A percentile compares a stretch with the other conserved stretches of the same genome.
Evolutionary conservation across 129 eudicot species (phyloP).

Genomic region (Kitagawia praeruptora): DNA sequence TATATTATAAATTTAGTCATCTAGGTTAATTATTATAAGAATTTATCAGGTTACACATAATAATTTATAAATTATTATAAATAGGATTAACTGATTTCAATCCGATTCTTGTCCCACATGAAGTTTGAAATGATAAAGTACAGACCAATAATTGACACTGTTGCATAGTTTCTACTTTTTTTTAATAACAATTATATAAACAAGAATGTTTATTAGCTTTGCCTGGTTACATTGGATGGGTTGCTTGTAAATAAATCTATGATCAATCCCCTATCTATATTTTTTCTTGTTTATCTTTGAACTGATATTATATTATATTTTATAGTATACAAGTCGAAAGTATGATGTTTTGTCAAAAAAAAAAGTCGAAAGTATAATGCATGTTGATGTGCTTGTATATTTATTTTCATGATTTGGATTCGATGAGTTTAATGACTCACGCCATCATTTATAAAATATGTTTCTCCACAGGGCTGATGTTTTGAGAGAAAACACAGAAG

Average conservation of each 20-base stretch:
- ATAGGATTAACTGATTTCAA: too few relatives aligned
- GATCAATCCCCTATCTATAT: not conserved
- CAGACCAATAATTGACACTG: not conserved
- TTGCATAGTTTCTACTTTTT: not conserved
- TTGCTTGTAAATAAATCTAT: not conserved
- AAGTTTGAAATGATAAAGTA: not conserved
- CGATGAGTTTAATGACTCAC: not conserved
- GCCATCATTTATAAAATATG: not conserved
- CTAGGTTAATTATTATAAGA: too few relatives aligned
- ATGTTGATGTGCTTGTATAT: not conserved
- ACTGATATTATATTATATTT: not conserved
- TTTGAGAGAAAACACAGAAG: constrained; percentile 90
- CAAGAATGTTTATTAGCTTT: not conserved
- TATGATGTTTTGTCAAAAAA: too few relatives aligned
- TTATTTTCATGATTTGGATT: not conserved
- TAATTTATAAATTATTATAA: too few relatives aligned
- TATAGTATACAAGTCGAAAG: not conserved
- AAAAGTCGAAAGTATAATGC: not conserved
- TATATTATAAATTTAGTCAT: too few relatives aligned
- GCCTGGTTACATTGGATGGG: not conserved
- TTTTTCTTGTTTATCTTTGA: not conserved
- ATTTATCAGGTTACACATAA: too few relatives aligned
- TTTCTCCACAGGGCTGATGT: constrained; percentile 71
- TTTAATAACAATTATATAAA: not conserved
- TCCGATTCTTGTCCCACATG: not conserved